Evolutionary conservation across 2,329 filamentous ascomycete genomes (phyloP).

Genomic region (Aspergillus sp.): DNA sequence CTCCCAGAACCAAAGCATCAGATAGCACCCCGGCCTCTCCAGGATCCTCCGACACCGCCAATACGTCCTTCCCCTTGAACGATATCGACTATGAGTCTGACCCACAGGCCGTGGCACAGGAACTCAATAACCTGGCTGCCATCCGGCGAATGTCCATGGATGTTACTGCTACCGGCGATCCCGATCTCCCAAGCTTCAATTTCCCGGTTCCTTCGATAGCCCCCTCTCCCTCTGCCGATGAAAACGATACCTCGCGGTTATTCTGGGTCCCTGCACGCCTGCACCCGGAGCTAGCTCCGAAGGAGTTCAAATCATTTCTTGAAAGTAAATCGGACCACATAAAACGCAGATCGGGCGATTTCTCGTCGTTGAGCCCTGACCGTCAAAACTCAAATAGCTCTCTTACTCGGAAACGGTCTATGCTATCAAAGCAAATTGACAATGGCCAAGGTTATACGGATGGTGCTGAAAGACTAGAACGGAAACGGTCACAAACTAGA

Average conservation of each 20-base stretch:
- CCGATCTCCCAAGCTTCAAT: constrained; percentile 48
- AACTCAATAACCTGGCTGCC: constrained; percentile 88
- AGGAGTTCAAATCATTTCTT: constrained; percentile 94
- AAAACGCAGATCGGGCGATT: constrained; percentile 76
- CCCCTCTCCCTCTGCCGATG: constrained; percentile 57
- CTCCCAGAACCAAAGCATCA: constrained; percentile 35
- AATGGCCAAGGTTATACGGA: constrained; percentile 74
- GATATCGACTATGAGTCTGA: constrained; percentile 88
- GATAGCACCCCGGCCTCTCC: constrained; percentile 52
- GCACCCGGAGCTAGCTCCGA: constrained; percentile 91
- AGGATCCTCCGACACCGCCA: constrained; percentile 59
- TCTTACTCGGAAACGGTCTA: constrained; percentile 85
- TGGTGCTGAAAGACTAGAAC: constrained; percentile 75
- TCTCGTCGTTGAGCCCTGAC: constrained; percentile 55
- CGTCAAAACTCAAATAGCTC: constrained; percentile 57
- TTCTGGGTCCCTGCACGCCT: constrained; percentile 96
- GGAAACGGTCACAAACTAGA: constrained; percentile 65
- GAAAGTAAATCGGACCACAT: constrained; percentile 92
- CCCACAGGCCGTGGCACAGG: constrained; percentile 84
- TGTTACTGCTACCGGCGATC: constrained; percentile 66
- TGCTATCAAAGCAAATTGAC: constrained; percentile 90
- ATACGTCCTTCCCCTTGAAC: constrained; percentile 69
- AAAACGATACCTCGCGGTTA: constrained; percentile 82
- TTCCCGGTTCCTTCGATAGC: constrained; percentile 43
- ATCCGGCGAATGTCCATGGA: constrained; percentile 94